Evolutionary conservation across 306 rosid genomes (phyloP), one percentile per base, ranked within the genome.

Genomic region (Cucurbita argyrosperma): DNA sequence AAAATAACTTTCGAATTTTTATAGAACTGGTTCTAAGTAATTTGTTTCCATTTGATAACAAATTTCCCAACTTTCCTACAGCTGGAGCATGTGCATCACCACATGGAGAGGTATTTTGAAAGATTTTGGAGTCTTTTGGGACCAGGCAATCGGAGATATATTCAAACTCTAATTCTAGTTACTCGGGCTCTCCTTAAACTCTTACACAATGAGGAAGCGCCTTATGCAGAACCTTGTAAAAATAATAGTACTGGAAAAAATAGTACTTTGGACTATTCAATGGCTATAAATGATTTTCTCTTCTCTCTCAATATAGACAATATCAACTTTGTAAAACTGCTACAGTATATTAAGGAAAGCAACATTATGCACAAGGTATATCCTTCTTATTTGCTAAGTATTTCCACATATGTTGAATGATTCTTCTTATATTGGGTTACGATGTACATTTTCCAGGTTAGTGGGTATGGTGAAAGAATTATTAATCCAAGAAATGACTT

Each of bases 361-460:
- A 88, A 89, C 80, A 85, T 94, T 84, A 88, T 90, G 87, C 90
- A 90, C 90, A 90, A 90, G 98, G 98, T 94, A 80, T 82, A 50
- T 78, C 74, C 78, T 81, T 57, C 76, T 43, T 74, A 26, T 35
- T 46, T 46, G 9, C 16, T 64, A 40, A 64, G 3, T 46, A 26
- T 47, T 47, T 54, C 21, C 58, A 12, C 21, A 49, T 26, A 49
- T 49, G 12, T 66, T 47, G 58, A 47, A 12, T 49, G 40, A 50
- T 46, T 21, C 0, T 67, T 68, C 56, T 45, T 21, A 45, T 46
- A 30, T 47, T 12, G 11, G 57, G 56, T 23, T 26, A 68, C 46
- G 42, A 26, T 69, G 45, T 30, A 49, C 38, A 49, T 64, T 82
- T 81, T 66, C 71, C 85, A 94, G 98, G 92, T 94, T 65, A 84